Conservation (phyloP, 805 yeast genomes). For the Candida germanica region DNA sequence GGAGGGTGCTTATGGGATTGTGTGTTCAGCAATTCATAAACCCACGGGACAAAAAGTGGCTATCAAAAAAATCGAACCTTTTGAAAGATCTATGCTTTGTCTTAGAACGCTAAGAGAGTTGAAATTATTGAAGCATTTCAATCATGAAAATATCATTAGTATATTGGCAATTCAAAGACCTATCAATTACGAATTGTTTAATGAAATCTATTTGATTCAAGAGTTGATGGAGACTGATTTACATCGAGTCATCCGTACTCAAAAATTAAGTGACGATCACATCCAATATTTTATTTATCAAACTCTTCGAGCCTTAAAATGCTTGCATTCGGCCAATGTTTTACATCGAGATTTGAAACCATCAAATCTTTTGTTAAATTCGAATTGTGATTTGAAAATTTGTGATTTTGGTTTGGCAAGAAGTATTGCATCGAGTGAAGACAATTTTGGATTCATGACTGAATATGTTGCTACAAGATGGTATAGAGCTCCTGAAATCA, state of each 20-base stretch:
- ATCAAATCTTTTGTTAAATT: conserved; percentile 76
- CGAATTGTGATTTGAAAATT: conserved; percentile 90
- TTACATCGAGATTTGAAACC: conserved; percentile 93
- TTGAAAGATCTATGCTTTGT: conserved; percentile 85
- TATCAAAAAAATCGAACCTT: conserved; percentile 90
- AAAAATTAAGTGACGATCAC: conserved; percentile 84
- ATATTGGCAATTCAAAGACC: conserved; percentile 90
- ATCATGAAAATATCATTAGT: conserved; percentile 89
- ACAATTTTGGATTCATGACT: conserved; percentile 80
- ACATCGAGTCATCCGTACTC: conserved; percentile 78
- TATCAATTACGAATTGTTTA: conserved; percentile 65
- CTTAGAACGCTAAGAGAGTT: conserved; percentile 86
- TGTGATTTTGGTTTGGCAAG: conserved; percentile 94
- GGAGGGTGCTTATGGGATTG: conserved; percentile 96
- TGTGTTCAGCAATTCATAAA: conserved; percentile 82
- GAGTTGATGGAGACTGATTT: conserved; percentile 87
- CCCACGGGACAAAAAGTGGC: conserved; percentile 91
- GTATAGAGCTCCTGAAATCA: conserved; percentile 97
- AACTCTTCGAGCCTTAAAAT: conserved; percentile 83
- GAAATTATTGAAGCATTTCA: conserved; percentile 83
- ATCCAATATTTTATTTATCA: conserved; percentile 92
- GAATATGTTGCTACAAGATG: conserved; percentile 97
- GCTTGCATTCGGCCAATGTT: conserved; percentile 90
- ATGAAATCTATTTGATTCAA: conserved; percentile 85
- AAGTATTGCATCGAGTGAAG: conserved; percentile 57